Percentiles rank a stretch among this genome's conserved stretches.
These are phyloP conservation scores for Dioscorea cayenensis DNA, from an alignment of 116 monocot genomes.

Conservation along the genomic window DNA sequence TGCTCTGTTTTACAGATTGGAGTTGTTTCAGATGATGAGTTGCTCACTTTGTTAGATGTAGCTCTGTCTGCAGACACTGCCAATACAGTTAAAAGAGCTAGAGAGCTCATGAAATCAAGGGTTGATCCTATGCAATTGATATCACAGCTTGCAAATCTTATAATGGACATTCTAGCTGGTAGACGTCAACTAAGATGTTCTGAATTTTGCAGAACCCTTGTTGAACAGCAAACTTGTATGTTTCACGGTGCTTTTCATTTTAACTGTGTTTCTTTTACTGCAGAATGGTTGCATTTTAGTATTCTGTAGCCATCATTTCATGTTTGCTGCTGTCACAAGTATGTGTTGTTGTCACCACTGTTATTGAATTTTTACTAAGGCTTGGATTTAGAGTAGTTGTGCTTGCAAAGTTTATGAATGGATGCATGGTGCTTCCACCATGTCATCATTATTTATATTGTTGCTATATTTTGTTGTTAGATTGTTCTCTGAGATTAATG, in stretches of 20 bases:
- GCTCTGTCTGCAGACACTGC: slow-evolving; percentile 85
- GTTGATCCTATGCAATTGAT: slow-evolving; percentile 92
- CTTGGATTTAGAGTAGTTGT: too few species aligned
- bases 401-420: too few species aligned
- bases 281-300: background rate
- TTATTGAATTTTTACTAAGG: too few species aligned
- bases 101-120: slow-evolving; percentile 81
- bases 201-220: slow-evolving; percentile 41
- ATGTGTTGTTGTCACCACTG: too few species aligned
- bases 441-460: too few species aligned
- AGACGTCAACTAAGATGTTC: slow-evolving; percentile 41
- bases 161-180: slow-evolving; percentile 95
- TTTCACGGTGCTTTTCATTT: background rate
- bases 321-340: background rate
- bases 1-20: slow-evolving; percentile 56
- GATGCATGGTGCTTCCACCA: too few species aligned
- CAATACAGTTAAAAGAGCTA: slow-evolving; percentile 78
- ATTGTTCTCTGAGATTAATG: too few species aligned
- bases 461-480: too few species aligned
- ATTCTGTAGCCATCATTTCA: background rate
- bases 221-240: slow-evolving; percentile 59
- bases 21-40: slow-evolving; percentile 82
- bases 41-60: slow-evolving; percentile 73
- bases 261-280: background rate
- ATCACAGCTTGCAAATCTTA: slow-evolving; percentile 93